phyloP scores from a whole-genome alignment of 2,329 filamentous ascomycete species.

The Orbilia blumenaviensis region DNA sequence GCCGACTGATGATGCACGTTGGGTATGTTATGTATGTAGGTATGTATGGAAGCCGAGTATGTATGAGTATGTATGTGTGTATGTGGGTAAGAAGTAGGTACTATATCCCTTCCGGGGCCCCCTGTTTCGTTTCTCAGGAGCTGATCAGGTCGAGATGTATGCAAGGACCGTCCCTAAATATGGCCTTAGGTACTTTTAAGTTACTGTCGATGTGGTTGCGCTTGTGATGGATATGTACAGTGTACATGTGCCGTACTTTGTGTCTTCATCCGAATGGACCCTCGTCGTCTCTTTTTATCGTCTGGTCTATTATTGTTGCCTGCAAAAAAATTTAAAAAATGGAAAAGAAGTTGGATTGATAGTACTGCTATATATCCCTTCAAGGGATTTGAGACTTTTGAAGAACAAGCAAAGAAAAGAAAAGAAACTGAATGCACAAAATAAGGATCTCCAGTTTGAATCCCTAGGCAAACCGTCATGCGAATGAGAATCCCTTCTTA shows the following conservation, averaged over 20 bases:
- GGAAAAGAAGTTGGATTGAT: neutral
- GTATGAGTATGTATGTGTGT: neutral
- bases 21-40: no score
- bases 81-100: neutral
- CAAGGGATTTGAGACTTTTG: no score
- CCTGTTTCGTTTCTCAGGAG: conserved; percentile 24
- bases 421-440: neutral
- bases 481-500: conserved; percentile 13
- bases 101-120: neutral
- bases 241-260: neutral
- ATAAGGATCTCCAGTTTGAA: conserved; percentile 19
- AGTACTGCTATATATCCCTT: no score
- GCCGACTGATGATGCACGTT: neutral
- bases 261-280: conserved; percentile 6
- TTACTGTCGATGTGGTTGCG: no score
- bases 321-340: neutral
- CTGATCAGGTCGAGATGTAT: conserved; percentile 3
- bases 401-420: neutral
- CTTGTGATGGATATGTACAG: no score
- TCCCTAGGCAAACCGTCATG: conserved; percentile 2
- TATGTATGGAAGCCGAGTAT: neutral
- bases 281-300: conserved; percentile 13
- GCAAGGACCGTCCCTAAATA: no score
- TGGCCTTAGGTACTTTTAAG: no score
- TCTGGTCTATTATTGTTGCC: neutral